These are phyloP conservation scores for Hypseocharis bilobata DNA, from an alignment of 441 rosid species.

Conservation along the genomic window DNA sequence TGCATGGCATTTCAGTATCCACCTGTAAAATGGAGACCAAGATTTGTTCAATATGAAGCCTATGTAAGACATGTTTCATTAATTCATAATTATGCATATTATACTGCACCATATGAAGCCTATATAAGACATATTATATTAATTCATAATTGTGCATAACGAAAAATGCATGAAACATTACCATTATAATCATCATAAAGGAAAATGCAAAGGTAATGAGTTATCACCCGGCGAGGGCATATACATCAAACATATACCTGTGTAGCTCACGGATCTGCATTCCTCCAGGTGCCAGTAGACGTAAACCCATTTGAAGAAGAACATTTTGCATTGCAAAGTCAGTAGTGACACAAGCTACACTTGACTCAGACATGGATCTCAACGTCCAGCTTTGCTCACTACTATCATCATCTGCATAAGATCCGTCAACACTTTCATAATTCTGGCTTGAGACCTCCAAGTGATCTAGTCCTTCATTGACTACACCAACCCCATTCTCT, in stretches of 20 bases:
- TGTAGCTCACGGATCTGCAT: conserved; percentile 76
- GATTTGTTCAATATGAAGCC: not conserved
- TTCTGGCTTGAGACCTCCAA: conserved; percentile 46
- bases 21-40: conserved; percentile 36
- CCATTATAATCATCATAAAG: not conserved
- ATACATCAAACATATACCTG: conserved; percentile 36
- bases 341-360: conserved; percentile 79
- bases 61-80: not conserved
- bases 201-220: not conserved
- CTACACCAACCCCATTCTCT: conserved; percentile 25
- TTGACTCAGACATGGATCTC: conserved; percentile 80
- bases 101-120: not conserved
- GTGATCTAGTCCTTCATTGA: conserved; percentile 30
- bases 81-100: not conserved
- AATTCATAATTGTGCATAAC: not conserved
- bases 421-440: conserved; percentile 41
- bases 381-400: conserved; percentile 79
- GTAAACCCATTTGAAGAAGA: conserved; percentile 87
- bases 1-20: conserved; percentile 92
- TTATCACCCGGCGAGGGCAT: not conserved
- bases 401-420: conserved; percentile 52
- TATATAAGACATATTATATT: not conserved
- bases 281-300: conserved; percentile 78
- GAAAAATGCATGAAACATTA: not conserved
- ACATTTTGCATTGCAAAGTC: conserved; percentile 96